Conservation (phyloP, 139 green algal species). For the Picochlorum sp. region DNA sequence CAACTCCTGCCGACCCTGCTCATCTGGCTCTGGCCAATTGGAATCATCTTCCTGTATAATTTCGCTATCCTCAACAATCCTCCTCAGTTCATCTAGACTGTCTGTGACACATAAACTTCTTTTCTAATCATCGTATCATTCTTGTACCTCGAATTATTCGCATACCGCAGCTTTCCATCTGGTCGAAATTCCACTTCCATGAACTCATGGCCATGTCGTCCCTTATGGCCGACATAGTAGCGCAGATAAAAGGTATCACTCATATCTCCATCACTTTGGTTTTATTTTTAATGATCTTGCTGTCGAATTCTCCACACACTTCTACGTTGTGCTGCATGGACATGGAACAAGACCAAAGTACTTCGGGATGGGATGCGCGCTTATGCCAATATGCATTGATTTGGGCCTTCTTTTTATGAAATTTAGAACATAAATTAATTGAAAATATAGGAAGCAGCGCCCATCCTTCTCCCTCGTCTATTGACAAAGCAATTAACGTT, state of each 20-base stretch:
- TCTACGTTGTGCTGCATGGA: too few species aligned
- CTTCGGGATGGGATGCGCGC: too few species aligned
- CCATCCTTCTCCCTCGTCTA: too few species aligned
- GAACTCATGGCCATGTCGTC: slow-evolving; percentile 95
- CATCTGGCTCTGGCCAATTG: slow-evolving; percentile 87
- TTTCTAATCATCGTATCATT: slow-evolving; percentile 94
- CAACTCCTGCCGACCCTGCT: slow-evolving; percentile 88
- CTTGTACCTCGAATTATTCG: slow-evolving; percentile 99
- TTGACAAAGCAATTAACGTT: background rate
- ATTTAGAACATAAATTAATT: too few species aligned
- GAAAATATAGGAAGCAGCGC: too few species aligned
- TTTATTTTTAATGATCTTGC: background rate
- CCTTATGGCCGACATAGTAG: slow-evolving; percentile 90
- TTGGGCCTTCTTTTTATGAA: too few species aligned
- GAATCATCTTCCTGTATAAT: slow-evolving; percentile 94
- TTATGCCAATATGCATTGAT: too few species aligned
- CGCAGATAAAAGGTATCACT: slow-evolving; percentile 80
- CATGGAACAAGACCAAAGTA: too few species aligned
- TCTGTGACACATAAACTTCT: slow-evolving; percentile 64
- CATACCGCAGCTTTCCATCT: slow-evolving; percentile 90
- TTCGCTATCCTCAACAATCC: slow-evolving; percentile 87
- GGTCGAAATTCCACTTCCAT: slow-evolving; percentile 93
- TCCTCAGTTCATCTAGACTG: slow-evolving; percentile 80
- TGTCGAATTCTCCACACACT: too few species aligned
- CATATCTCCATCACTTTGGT: background rate